These are phyloP conservation scores for Plantago major DNA, from an alignment of 257 asterid species.

Conservation along the genomic window DNA sequence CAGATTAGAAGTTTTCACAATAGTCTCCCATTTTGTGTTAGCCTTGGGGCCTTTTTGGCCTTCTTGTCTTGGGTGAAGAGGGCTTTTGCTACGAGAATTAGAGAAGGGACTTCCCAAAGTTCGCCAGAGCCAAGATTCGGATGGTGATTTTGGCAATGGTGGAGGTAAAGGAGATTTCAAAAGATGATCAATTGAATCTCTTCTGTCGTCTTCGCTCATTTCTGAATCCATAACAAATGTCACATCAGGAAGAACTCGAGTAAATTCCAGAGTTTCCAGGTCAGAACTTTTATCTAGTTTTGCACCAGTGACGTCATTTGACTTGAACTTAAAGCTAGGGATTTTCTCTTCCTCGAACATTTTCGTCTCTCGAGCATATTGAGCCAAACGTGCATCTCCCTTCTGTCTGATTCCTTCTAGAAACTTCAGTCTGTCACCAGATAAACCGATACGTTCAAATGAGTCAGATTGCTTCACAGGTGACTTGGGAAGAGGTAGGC, in stretches of 20 bases:
- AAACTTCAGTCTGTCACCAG: conserved; percentile 21
- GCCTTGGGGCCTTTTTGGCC: conserved; percentile 32
- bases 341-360: conserved; percentile 22
- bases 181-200: conserved; percentile 21
- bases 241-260: conserved; percentile 16
- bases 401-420: conserved; percentile 18
- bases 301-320: conserved; percentile 24
- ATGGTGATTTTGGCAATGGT: conserved; percentile 96
- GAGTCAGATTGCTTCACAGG: conserved; percentile 23
- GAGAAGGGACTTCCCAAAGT: conserved; percentile 57
- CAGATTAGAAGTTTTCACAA: conserved; percentile 60
- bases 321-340: conserved; percentile 20
- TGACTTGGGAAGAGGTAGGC: no score
- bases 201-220: conserved; percentile 13
- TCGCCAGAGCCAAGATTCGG: conserved; percentile 97
- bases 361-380: conserved; percentile 18
- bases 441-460: conserved; percentile 5
- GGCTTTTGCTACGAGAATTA: conserved; percentile 38
- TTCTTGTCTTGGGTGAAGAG: conserved; percentile 38
- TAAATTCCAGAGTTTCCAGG: conserved; percentile 8
- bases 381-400: conserved; percentile 13
- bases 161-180: conserved; percentile 62
- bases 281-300: conserved; percentile 20
- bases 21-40: conserved; percentile 77
- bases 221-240: conserved; percentile 19